phyloP scores from a whole-genome alignment of 2,329 filamentous ascomycete species.

The Tolypocladium cylindrosporum region DNA sequence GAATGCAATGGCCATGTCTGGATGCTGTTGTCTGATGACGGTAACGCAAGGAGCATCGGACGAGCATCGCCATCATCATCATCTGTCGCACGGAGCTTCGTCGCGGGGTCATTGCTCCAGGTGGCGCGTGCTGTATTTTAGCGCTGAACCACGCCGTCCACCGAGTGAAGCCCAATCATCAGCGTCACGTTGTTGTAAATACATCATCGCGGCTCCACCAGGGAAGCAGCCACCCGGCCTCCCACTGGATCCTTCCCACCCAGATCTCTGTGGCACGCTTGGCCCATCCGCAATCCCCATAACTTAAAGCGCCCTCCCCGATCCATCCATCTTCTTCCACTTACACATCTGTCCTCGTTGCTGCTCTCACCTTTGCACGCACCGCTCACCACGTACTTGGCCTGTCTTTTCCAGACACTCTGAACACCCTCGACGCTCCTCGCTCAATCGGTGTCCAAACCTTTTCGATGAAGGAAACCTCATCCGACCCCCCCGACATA shows the following conservation, averaged over 20 bases:
- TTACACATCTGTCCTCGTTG: not conserved
- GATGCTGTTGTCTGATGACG: not conserved
- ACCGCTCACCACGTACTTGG: not conserved
- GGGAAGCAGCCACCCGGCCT: not conserved
- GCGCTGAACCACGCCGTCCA: not conserved
- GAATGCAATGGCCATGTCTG: not conserved
- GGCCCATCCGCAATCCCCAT: not conserved
- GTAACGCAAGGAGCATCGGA: not conserved
- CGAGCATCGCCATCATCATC: not conserved
- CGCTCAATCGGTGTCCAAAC: slow-evolving; percentile 5
- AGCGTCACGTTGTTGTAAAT: not conserved
- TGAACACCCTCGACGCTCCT: not conserved
- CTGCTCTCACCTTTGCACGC: not conserved
- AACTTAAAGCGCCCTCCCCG: not conserved
- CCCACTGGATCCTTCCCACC: not conserved
- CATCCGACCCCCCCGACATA: slow-evolving; percentile 41
- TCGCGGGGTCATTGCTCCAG: not conserved
- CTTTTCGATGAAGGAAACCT: slow-evolving; percentile 55
- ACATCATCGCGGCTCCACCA: not conserved
- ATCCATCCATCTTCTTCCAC: not conserved
- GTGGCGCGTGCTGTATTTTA: not conserved
- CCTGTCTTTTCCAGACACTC: not conserved
- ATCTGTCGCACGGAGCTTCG: not conserved
- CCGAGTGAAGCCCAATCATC: not conserved
- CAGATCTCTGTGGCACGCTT: not conserved